Conservation (phyloP, 1,284 basidiomycete species). For the Anthracocystis walkeri region DNA sequence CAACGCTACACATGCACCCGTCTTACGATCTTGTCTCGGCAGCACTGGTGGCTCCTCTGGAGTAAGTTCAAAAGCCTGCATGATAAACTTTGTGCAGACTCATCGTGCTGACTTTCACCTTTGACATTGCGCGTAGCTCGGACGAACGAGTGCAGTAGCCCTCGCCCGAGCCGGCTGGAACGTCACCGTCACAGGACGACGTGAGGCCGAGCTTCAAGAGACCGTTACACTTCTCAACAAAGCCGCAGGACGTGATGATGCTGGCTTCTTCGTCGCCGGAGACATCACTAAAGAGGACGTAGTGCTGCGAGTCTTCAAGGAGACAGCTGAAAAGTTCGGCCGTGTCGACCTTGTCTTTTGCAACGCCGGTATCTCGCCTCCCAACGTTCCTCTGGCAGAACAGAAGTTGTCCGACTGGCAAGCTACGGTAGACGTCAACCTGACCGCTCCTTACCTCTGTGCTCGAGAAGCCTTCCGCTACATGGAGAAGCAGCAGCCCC, state of each 20-base stretch:
- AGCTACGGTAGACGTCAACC: constrained; percentile 55
- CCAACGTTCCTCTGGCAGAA: constrained; percentile 48
- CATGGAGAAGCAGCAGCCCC: constrained; percentile 52
- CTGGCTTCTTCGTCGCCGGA: constrained; percentile 31
- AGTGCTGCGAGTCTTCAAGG: constrained; percentile 38
- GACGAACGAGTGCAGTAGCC: constrained; percentile 50
- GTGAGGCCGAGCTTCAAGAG: constrained; percentile 41
- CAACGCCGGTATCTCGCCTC: constrained; percentile 59
- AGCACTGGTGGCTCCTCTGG: constrained; percentile 53
- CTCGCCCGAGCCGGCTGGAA: constrained; percentile 59
- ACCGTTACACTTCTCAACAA: constrained; percentile 30
- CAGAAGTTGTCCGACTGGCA: constrained; percentile 56
- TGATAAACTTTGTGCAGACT: too few species aligned
- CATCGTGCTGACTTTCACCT: constrained; percentile 3
- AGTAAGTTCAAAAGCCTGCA: constrained; percentile 16
- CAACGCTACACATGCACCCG: neutral
- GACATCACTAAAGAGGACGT: constrained; percentile 57
- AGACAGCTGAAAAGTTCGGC: constrained; percentile 47
- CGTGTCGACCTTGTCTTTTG: constrained; percentile 56
- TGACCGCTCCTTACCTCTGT: constrained; percentile 58
- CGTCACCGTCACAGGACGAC: constrained; percentile 52
- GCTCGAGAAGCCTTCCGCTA: constrained; percentile 58
- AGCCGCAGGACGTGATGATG: constrained; percentile 22
- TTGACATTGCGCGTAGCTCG: constrained; percentile 24
- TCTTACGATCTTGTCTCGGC: neutral